Evolutionary conservation across 108 stramenopile genomes (phyloP).

Genomic region (Cyclotella cryptica): DNA sequence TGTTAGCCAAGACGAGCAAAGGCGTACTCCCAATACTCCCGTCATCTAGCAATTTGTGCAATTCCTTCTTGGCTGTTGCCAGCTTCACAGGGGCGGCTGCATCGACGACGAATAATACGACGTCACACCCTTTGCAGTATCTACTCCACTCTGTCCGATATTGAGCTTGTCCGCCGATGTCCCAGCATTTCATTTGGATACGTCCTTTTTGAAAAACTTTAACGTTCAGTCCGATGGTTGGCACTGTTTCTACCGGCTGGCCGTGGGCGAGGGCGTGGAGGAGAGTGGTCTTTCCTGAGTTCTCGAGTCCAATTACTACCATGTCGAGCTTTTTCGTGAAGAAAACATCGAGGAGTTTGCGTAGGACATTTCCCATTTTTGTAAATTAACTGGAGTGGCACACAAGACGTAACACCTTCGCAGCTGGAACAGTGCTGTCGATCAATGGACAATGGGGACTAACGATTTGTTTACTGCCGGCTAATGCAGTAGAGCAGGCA

Average conservation of each 20-base stretch:
- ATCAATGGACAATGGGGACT: background rate
- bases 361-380: constrained; percentile 82
- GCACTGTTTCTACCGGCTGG: constrained; percentile 92
- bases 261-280: constrained; percentile 95
- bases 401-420: background rate
- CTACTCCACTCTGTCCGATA: constrained; percentile 94
- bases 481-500: no score
- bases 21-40: constrained; percentile 90
- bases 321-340: constrained; percentile 98
- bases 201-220: constrained; percentile 92
- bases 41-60: constrained; percentile 95
- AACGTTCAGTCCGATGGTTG: constrained; percentile 96
- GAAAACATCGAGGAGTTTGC: constrained; percentile 82
- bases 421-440: background rate
- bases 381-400: background rate
- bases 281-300: constrained; percentile 95
- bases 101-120: constrained; percentile 96
- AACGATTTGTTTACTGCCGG: no score
- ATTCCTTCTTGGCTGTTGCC: constrained; percentile 89
- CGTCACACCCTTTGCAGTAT: constrained; percentile 95
- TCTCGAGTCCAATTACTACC: constrained; percentile 95
- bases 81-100: constrained; percentile 90
- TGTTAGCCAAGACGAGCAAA: constrained; percentile 93
- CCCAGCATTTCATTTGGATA: constrained; percentile 99
- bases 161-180: constrained; percentile 94